Evolutionary conservation across 345 rosid species (phyloP), one percentile per base, ranked within the genome.

Genomic region (Geranium brycei): DNA sequence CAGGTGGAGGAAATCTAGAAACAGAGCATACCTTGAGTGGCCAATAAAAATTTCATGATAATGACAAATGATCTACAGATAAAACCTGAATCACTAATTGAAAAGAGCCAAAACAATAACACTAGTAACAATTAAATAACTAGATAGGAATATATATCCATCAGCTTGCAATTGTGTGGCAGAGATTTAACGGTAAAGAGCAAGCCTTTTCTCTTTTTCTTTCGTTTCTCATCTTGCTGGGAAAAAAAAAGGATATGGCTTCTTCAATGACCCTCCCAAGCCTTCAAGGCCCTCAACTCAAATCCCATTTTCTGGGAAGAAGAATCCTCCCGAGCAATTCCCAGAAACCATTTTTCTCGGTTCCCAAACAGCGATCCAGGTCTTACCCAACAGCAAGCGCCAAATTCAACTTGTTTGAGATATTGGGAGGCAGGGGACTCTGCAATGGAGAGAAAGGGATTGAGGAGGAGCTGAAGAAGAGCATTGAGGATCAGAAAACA

Each of bases 401-500:
- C 23, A 93, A 86, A 62, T 87, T 86, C 73, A 76, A 86, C 67
- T 77, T 83, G 6, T 79, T 72, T 17, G 85, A 82, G 61, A 75
- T 92, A 65, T 53, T 92, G 69, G 96, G 98, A 63, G 98, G 98
- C 19, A 85, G 98, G 76, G 97, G 95, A 17, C 79, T 92, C 41
- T 87, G 83, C 68, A 87, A 82, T 51, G 97, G 96, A 18, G 99
- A 90, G 74, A 69, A 70, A 75, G 97, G 99, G 10, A 41, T 86
- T 0, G 73, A 87, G 58, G 67, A 74, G 58, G 91, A 87, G 79
- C 90, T 93, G 19, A 69, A 75, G 66, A 83, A 79, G 64, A 76
- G 73, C 66, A 28, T 72, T 4, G 70, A 68, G 18, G 79, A 77
- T 30, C 57, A 53, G 0, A 64, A 70, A 68, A 57, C 58, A 28